These are phyloP conservation scores for Komagataella kurtzmanii DNA, from an alignment of 805 yeast species.

Conservation along the genomic window DNA sequence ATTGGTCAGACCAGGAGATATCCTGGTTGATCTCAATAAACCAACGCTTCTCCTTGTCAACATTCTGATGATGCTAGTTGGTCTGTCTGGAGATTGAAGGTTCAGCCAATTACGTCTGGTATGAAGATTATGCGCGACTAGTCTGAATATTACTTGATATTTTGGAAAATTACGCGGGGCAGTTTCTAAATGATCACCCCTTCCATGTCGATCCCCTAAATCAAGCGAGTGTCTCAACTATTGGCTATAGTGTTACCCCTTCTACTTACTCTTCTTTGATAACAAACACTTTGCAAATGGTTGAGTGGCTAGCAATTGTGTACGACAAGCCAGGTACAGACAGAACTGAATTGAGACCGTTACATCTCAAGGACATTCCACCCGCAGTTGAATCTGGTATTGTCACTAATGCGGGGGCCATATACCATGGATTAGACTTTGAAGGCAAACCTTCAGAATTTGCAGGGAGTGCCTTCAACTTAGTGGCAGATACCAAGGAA, in stretches of 20 bases:
- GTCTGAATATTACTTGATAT: slow-evolving; percentile 4
- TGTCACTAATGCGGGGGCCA: slow-evolving; percentile 37
- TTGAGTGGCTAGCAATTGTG: slow-evolving; percentile 57
- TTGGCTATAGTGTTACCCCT: not conserved
- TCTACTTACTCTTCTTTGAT: not conserved
- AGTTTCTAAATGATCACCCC: not conserved
- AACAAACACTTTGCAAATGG: slow-evolving; percentile 14
- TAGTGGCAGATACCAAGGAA: slow-evolving; percentile 51
- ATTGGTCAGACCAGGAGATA: not conserved
- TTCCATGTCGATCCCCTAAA: not conserved
- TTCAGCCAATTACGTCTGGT: not conserved
- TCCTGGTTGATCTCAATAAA: not conserved
- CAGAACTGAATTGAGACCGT: slow-evolving; percentile 35
- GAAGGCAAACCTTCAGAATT: slow-evolving; percentile 32
- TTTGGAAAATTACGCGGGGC: slow-evolving; percentile 9
- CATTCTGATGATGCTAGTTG: not conserved
- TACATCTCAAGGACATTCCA: slow-evolving; percentile 38
- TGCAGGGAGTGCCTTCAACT: slow-evolving; percentile 56
- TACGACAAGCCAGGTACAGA: slow-evolving; percentile 57
- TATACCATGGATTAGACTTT: slow-evolving; percentile 26
- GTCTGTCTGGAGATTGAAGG: not conserved
- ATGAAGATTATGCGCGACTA: not conserved
- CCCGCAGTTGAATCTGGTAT: slow-evolving; percentile 25
- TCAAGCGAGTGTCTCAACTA: not conserved
- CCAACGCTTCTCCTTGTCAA: slow-evolving; percentile 1